These are phyloP conservation scores for Orbilia ellipsospora DNA, from an alignment of 2,329 filamentous ascomycete species.

Conservation along the genomic window DNA sequence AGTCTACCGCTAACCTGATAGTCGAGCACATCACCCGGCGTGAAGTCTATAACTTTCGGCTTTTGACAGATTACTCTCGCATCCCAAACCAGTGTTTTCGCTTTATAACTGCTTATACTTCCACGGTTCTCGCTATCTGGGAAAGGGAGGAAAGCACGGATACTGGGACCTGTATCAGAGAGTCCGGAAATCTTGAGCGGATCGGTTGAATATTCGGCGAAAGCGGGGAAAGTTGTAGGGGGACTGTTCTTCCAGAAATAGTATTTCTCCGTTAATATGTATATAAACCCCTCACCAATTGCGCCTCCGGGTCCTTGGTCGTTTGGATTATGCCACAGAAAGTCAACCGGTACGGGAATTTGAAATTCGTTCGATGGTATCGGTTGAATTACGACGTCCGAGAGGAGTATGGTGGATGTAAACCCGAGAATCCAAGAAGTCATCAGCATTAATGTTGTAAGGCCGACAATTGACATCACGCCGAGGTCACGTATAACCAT, in stretches of 20 bases:
- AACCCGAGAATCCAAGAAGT: slow-evolving; percentile 19
- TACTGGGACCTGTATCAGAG: slow-evolving; percentile 17
- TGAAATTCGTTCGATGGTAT: neutral
- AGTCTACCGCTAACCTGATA: too few relatives aligned
- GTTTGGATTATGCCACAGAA: too few relatives aligned
- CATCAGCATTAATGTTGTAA: neutral
- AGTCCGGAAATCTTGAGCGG: neutral
- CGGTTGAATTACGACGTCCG: slow-evolving; percentile 22
- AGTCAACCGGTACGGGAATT: too few relatives aligned
- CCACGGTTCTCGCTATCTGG: slow-evolving; percentile 2
- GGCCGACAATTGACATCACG: slow-evolving; percentile 1
- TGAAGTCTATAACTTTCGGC: slow-evolving; percentile 3
- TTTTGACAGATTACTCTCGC: slow-evolving; percentile 38
- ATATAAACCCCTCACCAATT: neutral
- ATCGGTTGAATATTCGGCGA: slow-evolving; percentile 18
- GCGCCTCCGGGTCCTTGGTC: too few relatives aligned
- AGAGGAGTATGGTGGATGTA: slow-evolving; percentile 9
- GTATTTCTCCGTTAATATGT: neutral
- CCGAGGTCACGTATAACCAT: neutral
- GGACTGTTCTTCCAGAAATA: too few relatives aligned
- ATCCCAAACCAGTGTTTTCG: slow-evolving; percentile 27
- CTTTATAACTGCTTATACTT: slow-evolving; percentile 14
- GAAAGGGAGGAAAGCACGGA: slow-evolving; percentile 37
- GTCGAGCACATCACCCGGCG: too few relatives aligned
- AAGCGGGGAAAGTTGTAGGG: slow-evolving; percentile 2